phyloP scores from a whole-genome alignment of 129 eudicot genomes.

The Artemisia annua region DNA sequence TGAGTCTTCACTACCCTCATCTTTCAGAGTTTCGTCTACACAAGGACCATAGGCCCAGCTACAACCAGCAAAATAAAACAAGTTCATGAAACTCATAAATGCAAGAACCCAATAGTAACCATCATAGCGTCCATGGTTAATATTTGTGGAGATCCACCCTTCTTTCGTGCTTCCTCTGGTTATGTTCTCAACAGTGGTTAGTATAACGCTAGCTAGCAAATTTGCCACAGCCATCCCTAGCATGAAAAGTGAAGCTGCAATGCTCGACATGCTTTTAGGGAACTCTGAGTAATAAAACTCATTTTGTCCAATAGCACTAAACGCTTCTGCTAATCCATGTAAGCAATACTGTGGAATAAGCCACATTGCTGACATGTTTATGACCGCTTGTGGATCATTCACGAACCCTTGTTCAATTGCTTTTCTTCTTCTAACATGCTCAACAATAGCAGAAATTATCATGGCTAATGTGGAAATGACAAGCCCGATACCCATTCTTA shows the following conservation, averaged over 20 bases:
- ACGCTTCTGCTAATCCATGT: slow-evolving; percentile 42
- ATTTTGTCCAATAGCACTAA: slow-evolving; percentile 34
- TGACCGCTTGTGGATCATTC: slow-evolving; percentile 14
- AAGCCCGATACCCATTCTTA: slow-evolving; percentile 45
- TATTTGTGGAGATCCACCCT: slow-evolving; percentile 40
- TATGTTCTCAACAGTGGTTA: slow-evolving; percentile 27
- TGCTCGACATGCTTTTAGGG: slow-evolving; percentile 39
- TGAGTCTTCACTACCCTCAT: not conserved
- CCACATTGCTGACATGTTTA: slow-evolving; percentile 45
- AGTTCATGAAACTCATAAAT: slow-evolving; percentile 29
- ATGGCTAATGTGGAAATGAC: slow-evolving; percentile 35
- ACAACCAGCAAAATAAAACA: slow-evolving; percentile 34
- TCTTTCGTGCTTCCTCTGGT: slow-evolving; percentile 26
- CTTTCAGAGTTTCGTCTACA: slow-evolving; percentile 7
- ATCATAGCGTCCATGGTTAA: slow-evolving; percentile 42
- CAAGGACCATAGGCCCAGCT: slow-evolving; percentile 42
- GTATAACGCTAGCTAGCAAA: slow-evolving; percentile 37
- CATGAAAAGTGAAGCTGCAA: slow-evolving; percentile 29
- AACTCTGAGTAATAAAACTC: slow-evolving; percentile 36
- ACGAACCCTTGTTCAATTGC: slow-evolving; percentile 22
- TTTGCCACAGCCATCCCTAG: slow-evolving; percentile 36
- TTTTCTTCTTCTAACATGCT: slow-evolving; percentile 27
- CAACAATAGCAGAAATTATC: slow-evolving; percentile 38
- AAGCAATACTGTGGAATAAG: slow-evolving; percentile 29
- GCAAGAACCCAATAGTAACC: slow-evolving; percentile 41